Percentiles rank a stretch among this genome's conserved stretches.
Conservation (phyloP, 768 basidiomycete species). For the Termitomyces sp. region DNA sequence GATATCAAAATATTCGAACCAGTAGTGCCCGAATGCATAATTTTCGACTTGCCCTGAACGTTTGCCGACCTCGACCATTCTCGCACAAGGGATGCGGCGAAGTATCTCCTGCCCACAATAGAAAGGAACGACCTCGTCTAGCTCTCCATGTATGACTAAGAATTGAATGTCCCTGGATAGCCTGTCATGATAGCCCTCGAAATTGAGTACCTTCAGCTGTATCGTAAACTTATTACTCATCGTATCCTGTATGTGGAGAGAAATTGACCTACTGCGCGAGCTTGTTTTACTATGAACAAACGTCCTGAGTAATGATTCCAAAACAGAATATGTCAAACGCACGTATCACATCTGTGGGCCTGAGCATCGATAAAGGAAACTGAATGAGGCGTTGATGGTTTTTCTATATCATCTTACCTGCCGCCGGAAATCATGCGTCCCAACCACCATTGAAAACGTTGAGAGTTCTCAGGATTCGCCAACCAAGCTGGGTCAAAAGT, state of each 20-base stretch:
- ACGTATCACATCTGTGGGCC: conserved; percentile 25
- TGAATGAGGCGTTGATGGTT: not conserved
- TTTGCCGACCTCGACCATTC: conserved; percentile 24
- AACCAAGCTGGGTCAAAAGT: conserved; percentile 31
- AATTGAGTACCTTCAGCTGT: conserved; percentile 24
- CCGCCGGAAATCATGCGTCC: conserved; percentile 16
- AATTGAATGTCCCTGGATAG: conserved; percentile 24
- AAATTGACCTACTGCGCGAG: conserved; percentile 21
- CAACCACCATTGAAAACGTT: conserved; percentile 20
- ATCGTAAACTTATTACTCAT: not conserved
- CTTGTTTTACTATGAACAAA: conserved; percentile 24
- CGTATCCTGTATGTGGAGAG: not conserved
- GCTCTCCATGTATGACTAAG: conserved; percentile 35
- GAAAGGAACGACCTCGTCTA: conserved; percentile 33
- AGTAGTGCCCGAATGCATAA: conserved; percentile 35
- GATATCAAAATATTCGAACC: conserved; percentile 41
- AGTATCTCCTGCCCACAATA: conserved; percentile 29
- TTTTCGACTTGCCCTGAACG: conserved; percentile 27
- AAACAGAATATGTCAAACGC: conserved; percentile 7
- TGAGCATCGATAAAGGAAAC: conserved; percentile 4
- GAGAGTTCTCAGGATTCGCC: conserved; percentile 20
- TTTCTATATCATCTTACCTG: conserved; percentile 13
- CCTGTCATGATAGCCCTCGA: conserved; percentile 24
- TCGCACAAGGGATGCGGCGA: conserved; percentile 30
- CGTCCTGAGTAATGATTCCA: not conserved